These are phyloP conservation scores for Parasitella parasitica DNA, from an alignment of 371 early-diverging fungal genomes.

Conservation along the genomic window DNA sequence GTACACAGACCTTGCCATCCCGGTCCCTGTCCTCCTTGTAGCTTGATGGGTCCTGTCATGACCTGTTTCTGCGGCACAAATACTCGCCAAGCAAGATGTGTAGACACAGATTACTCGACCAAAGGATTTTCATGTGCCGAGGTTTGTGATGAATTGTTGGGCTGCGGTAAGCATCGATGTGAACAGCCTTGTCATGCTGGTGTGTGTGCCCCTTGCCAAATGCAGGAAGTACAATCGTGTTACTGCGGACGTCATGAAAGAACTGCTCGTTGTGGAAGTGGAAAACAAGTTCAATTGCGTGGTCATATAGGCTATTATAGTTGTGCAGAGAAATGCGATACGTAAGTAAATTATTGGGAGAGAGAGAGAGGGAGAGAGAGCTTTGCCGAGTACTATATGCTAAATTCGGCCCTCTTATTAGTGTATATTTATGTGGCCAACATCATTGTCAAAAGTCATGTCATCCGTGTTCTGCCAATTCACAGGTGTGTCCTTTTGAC, in stretches of 20 bases:
- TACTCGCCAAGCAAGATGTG: slow-evolving; percentile 63
- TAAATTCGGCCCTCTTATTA: slow-evolving; percentile 5
- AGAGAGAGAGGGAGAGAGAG: too few relatives aligned
- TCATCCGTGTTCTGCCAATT: slow-evolving; percentile 59
- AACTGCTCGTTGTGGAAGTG: slow-evolving; percentile 61
- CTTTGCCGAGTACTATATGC: neutral
- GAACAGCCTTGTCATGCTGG: slow-evolving; percentile 67
- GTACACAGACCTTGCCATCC: slow-evolving; percentile 80
- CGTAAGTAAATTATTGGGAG: slow-evolving; percentile 38
- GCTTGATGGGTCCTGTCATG: slow-evolving; percentile 69
- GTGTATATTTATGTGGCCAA: slow-evolving; percentile 67
- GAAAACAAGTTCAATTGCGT: slow-evolving; percentile 33
- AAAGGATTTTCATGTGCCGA: slow-evolving; percentile 66
- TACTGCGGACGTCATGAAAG: slow-evolving; percentile 71
- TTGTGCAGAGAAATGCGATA: slow-evolving; percentile 61
- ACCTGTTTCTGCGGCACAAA: slow-evolving; percentile 83
- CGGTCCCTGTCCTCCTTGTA: slow-evolving; percentile 93
- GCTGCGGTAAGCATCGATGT: slow-evolving; percentile 74
- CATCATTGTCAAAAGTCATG: slow-evolving; percentile 78
- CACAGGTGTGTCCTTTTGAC: slow-evolving; percentile 69
- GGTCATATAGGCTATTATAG: slow-evolving; percentile 57
- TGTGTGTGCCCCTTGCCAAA: slow-evolving; percentile 65
- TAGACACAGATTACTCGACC: slow-evolving; percentile 63
- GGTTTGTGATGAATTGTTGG: slow-evolving; percentile 67
- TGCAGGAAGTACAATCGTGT: slow-evolving; percentile 59